Evolutionary conservation across 805 yeast genomes (phyloP), one percentile per base, ranked within the genome.

Genomic region (Ogataea ganodermae): DNA sequence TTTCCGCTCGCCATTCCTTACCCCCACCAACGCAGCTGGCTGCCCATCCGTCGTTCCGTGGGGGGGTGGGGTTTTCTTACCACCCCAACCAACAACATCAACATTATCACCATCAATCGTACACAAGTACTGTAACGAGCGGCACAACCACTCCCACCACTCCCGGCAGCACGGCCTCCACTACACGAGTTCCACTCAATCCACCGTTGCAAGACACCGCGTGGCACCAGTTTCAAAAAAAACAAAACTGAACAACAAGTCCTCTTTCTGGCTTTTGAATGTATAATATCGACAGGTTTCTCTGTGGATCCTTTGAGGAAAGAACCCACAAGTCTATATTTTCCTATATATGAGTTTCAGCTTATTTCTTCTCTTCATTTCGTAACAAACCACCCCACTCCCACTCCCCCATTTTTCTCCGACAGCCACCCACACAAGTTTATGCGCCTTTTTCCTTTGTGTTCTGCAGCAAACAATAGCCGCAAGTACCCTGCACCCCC

Each of bases 241-340:
- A n/a, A 30, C n/a, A 30, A 12, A 12, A n/a, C 17, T 30, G 17
- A 16, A 3, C 14, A 30, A 18, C 33, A n/a, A 27, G 31, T 14
- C 5, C n/a, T 27, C 31, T 27, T n/a, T n/a, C n/a, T n/a, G n/a
- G n/a, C n/a, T 24, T 24, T 24, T 24, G 27, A 24, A 7, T 24
- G 27, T 24, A 24, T 24, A 24, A 7, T 24, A 24, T n/a, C n/a
- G n/a, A n/a, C n/a, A n/a, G 31, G n/a, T 27, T 4, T 12, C 31
- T 12, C 31, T 5, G 5, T 27, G 31, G 10, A 9, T 38, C 27
- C 32, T 38, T 38, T 38, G 42, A 26, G 42, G 42, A 38, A 38
- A 38, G 42, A 38, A 38, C 6, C 17, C n/a, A 30, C 3, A 30
- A 13, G 9, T 30, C 16, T 8, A n/a, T n/a, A n/a, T n/a, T n/a